Conservation (phyloP, 768 basidiomycete species). For the Calocybe indica region DNA sequence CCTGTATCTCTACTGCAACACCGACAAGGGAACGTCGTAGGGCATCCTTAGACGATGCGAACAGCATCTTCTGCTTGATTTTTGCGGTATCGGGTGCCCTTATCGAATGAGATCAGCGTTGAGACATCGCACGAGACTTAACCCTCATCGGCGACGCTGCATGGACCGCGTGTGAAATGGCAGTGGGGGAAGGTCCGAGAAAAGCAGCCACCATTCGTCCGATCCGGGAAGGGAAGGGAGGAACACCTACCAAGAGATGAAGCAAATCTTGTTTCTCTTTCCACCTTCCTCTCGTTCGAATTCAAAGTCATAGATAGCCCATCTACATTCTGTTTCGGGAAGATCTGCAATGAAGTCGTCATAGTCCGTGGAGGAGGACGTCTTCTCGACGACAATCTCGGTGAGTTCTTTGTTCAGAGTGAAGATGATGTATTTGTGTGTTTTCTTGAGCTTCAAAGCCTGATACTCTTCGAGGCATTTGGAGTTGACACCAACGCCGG, state of each 20-base stretch:
- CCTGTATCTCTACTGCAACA: conserved; percentile 79
- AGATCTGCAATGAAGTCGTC: conserved; percentile 71
- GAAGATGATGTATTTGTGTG: conserved; percentile 82
- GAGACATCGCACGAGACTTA: not conserved
- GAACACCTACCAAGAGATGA: conserved; percentile 74
- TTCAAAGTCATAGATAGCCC: conserved; percentile 91
- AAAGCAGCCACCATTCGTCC: not conserved
- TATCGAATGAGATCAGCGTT: conserved; percentile 20
- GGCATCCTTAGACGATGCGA: conserved; percentile 81
- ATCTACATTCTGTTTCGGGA: conserved; percentile 72
- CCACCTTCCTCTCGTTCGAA: conserved; percentile 70
- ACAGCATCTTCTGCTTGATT: conserved; percentile 92
- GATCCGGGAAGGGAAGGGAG: conserved; percentile 3
- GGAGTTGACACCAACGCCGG: conserved; percentile 57
- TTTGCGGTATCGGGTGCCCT: conserved; percentile 87
- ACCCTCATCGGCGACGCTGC: too few species aligned
- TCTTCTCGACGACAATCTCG: conserved; percentile 78
- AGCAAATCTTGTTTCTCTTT: conserved; percentile 81
- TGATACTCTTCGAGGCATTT: conserved; percentile 59
- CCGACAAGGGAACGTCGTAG: conserved; percentile 71
- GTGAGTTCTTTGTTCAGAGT: conserved; percentile 50
- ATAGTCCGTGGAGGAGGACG: conserved; percentile 44
- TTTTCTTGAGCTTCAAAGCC: conserved; percentile 71
- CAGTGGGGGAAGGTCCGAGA: not conserved
- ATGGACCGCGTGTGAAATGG: not conserved